Base-by-base conservation (phyloP, 345 rosid genomes). In the Xanthoceras sorbifolium region DNA sequence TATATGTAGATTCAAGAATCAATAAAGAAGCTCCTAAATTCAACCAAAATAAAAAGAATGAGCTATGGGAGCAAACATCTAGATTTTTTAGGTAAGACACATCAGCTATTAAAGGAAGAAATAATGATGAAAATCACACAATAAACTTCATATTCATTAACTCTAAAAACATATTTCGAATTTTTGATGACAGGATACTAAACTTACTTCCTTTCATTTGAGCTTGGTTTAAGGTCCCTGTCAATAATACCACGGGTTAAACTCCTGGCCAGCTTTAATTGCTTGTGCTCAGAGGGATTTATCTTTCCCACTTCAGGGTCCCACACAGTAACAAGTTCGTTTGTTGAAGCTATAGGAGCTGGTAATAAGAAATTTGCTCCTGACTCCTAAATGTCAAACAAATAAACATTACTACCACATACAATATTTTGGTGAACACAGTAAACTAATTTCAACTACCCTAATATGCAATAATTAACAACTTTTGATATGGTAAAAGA, bases 221-320 rank as follows among this genome's bases (percentile, higher is more conserved):
- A 50, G 75, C 98, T 93, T 63, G 99, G 99, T 85, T 93, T 95
- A 79, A 95, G 91, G 86, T 95, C 98, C 89, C 93, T 95, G 85
- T 95, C 98, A 78, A 95, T 95, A 75, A 95, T 93, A 75, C 98
- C 97, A 79, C 99, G 97, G 55, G 93, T 87, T 84, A 95, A 85
- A 85, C 99, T 95, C 85, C 99, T 90, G 12, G 99, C 99, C 68
- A 95, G 87, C 89, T 95, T 95, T 55, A 95, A 82, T 88, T 95
- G 98, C 89, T 95, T 95, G 88, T 93, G 94, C 88, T 95, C 99
- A 25, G 98, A 90, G n/a, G 97, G 99, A 86, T 93, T 93, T 76
- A 86, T 84, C 88, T 77, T 95, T 82, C 98, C 99, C 70, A 93
- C 81, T 79, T 95, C 99, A 70, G 97, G 94, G 80, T 93, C 99